Conservation (phyloP, 805 yeast genomes). For the Hyphopichia homilentoma region DNA sequence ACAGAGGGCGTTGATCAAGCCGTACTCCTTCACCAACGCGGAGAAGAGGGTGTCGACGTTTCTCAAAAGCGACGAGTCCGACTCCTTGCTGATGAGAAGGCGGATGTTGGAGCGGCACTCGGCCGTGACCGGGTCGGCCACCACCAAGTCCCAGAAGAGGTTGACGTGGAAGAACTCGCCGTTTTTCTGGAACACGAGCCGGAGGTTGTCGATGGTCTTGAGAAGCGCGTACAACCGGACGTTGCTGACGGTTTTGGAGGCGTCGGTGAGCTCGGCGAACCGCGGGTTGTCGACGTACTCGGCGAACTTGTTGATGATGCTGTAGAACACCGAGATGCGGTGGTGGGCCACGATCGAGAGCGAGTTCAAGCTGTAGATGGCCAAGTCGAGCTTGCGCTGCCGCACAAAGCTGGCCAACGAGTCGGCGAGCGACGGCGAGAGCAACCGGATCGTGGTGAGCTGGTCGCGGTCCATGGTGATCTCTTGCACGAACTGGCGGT, state of each 20-base stretch:
- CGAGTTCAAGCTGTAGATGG: slow-evolving; percentile 29
- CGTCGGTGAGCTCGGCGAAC: slow-evolving; percentile 6
- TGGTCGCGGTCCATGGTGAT: slow-evolving; percentile 5
- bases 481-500: slow-evolving; percentile 8
- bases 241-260: slow-evolving; percentile 13
- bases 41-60: slow-evolving; percentile 13
- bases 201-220: slow-evolving; percentile 17
- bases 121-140: slow-evolving; percentile 16
- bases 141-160: slow-evolving; percentile 21
- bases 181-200: slow-evolving; percentile 8
- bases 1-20: slow-evolving; percentile 20
- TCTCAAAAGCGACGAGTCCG: slow-evolving; percentile 6
- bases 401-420: slow-evolving; percentile 21
- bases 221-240: slow-evolving; percentile 13
- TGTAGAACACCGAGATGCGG: slow-evolving; percentile 17
- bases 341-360: slow-evolving; percentile 21
- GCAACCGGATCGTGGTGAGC: slow-evolving; percentile 9
- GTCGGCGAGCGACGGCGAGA: slow-evolving; percentile 20
- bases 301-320: slow-evolving; percentile 16
- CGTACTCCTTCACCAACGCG: slow-evolving; percentile 19
- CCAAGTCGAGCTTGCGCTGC: slow-evolving; percentile 20
- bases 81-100: slow-evolving; percentile 7
- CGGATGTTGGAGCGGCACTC: slow-evolving; percentile 19
- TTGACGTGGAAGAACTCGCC: slow-evolving; percentile 1
- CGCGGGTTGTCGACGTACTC: slow-evolving; percentile 10